Conservation (phyloP, 2,329 filamentous ascomycete species). For the Claviceps quebecensis region DNA sequence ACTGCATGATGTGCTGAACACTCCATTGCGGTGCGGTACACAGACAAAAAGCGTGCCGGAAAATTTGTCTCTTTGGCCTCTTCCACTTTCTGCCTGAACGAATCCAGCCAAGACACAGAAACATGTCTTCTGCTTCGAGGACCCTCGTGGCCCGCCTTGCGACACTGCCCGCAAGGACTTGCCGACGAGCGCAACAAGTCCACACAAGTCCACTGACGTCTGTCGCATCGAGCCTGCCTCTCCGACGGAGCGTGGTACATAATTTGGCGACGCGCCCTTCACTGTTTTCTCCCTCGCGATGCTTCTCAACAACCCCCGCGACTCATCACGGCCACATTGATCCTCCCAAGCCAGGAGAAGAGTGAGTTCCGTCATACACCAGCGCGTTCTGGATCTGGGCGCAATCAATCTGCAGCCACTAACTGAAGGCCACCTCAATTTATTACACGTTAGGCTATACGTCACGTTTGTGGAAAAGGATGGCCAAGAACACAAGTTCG, state of each 20-base stretch:
- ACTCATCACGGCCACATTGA: conserved; percentile 65
- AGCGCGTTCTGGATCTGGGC: not conserved
- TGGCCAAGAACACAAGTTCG: conserved; percentile 57
- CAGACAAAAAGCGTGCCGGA: not conserved
- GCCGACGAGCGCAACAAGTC: conserved; percentile 16
- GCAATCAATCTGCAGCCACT: not conserved
- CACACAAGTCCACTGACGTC: conserved; percentile 8
- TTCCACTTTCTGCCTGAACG: not conserved
- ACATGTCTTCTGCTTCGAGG: conserved; percentile 19
- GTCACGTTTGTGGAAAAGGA: conserved; percentile 94
- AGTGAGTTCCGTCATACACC: conserved; percentile 43
- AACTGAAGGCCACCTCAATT: not conserved
- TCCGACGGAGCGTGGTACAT: not conserved
- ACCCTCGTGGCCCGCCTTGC: conserved; percentile 19
- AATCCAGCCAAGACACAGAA: not conserved
- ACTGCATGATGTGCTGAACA: conserved; percentile 1
- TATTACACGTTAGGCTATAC: conserved; percentile 46
- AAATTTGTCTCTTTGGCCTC: not conserved
- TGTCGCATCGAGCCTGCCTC: not conserved
- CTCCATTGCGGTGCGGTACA: not conserved
- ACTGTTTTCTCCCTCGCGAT: conserved; percentile 17
- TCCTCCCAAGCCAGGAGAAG: conserved; percentile 78
- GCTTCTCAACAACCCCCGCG: conserved; percentile 51
- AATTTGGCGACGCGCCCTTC: not conserved
- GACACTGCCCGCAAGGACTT: conserved; percentile 17